Base-by-base conservation (phyloP, 2,329 filamentous ascomycete species). In the Diaporthe australafricana region DNA sequence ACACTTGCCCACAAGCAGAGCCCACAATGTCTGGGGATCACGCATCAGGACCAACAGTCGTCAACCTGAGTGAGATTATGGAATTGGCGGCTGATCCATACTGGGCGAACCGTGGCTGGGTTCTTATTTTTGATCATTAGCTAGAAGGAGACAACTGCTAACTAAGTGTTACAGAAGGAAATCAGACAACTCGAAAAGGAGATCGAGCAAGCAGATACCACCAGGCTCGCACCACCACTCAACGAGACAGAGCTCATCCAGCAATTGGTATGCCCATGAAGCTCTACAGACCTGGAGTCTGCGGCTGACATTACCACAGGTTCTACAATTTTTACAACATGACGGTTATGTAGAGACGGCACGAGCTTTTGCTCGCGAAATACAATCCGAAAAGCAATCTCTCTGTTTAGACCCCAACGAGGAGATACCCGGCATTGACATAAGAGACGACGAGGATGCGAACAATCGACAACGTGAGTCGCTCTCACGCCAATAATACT, bases 301-400 rank as follows among this genome's bases (percentile, higher is more conserved):
- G 42, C 38, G 70, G 78, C 63, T 77, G 47, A 71, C 60, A 30
- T 11, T 47, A 12, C 16, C 40, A 40, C 69, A 87, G 84, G 88
- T 91, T 22, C 87, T 95, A 48, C 95, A 98, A 81, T 98, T 97
- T 76, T 85, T 99, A 17, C 93, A 95, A 47, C 96, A 98, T 77
- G 96, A 98, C 77, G 96, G 96, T 72, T 98, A 98, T 76, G 92
- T 98, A 9, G 96, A 98, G 76, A 98, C 96, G 0, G 95, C 95
- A 11, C 90, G 92, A 74, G 94, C 94, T 0, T 98, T 99, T 85
- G 91, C 93, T 4, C 88, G 92, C 76, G 96, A 98, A 78, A 90
- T 97, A 32, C 88, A 90, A 68, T 84, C 88, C 20, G 94, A 98
- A 80, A 92, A 93, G 77, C 85, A 89, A 77, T 91, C 93, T 11